phyloP scores from a whole-genome alignment of 2,329 filamentous ascomycete species.

The Aspergillus sp. region DNA sequence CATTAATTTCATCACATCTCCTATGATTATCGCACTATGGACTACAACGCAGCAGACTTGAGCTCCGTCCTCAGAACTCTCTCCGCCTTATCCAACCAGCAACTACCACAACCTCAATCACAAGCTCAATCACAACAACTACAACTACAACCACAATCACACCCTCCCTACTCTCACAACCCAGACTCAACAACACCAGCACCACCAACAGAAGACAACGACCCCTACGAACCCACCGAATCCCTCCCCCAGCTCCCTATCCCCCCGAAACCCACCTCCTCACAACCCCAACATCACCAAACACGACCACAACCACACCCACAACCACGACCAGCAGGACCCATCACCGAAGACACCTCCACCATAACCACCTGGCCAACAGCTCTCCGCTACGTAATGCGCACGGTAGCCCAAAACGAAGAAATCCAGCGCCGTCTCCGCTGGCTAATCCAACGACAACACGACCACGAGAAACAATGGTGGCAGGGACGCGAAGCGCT shows the following conservation, averaged over 20 bases:
- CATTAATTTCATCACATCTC: not conserved
- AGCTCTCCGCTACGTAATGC: conserved; percentile 55
- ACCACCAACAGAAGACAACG: not conserved
- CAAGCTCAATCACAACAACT: not conserved
- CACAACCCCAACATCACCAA: not conserved
- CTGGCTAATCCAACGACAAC: conserved; percentile 64
- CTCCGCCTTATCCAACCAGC: conserved; percentile 35
- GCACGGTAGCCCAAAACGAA: conserved; percentile 49
- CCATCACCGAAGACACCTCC: conserved; percentile 40
- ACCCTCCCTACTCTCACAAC: not conserved
- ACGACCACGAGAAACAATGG: conserved; percentile 64
- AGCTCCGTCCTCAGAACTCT: conserved; percentile 46
- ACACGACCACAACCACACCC: conserved; percentile 10
- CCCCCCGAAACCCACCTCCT: not conserved
- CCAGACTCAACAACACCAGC: not conserved
- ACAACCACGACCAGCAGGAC: not conserved
- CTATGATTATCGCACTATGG: conserved; percentile 13
- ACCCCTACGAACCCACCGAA: conserved; percentile 7
- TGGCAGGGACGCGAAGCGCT: conserved; percentile 56
- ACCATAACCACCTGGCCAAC: conserved; percentile 55
- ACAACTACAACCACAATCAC: conserved; percentile 1
- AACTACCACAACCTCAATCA: conserved; percentile 4
- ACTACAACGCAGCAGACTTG: conserved; percentile 38
- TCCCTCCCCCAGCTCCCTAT: not conserved
- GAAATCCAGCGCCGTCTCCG: conserved; percentile 48